Conservation (phyloP, 495 filamentous ascomycete genomes). For the Talaromyces proteolyticus region DNA sequence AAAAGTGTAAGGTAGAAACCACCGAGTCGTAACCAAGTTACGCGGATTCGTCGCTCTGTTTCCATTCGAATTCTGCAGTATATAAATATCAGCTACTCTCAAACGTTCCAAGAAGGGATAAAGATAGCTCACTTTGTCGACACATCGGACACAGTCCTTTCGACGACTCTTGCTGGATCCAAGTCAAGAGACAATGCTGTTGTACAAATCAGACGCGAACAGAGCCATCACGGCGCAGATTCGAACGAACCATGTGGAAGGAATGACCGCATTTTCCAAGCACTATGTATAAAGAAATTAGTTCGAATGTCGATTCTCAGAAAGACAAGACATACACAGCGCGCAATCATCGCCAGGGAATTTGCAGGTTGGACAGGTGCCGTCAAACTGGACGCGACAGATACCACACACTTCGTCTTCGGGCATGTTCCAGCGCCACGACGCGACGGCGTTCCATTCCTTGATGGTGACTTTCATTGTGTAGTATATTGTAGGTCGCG, state of each 20-base stretch:
- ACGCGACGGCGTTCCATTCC: slow-evolving; percentile 87
- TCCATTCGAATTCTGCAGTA: slow-evolving; percentile 64
- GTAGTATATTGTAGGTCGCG: background rate
- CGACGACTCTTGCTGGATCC: slow-evolving; percentile 90
- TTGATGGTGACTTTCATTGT: slow-evolving; percentile 91
- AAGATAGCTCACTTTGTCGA: slow-evolving; percentile 86
- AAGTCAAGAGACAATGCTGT: slow-evolving; percentile 92
- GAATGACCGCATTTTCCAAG: slow-evolving; percentile 94
- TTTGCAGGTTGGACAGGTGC: slow-evolving; percentile 96
- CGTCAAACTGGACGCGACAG: slow-evolving; percentile 96
- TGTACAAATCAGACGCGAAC: slow-evolving; percentile 6
- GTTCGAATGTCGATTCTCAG: background rate
- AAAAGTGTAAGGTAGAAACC: background rate
- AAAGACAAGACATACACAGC: slow-evolving; percentile 55
- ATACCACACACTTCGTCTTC: slow-evolving; percentile 98
- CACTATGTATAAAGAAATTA: slow-evolving; percentile 45
- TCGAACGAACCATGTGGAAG: slow-evolving; percentile 78
- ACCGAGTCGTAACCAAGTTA: background rate
- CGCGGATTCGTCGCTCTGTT: slow-evolving; percentile 30
- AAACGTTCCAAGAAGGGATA: no score
- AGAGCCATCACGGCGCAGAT: background rate
- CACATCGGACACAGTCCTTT: slow-evolving; percentile 98
- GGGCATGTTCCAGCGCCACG: slow-evolving; percentile 96
- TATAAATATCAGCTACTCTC: background rate
- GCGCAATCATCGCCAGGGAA: slow-evolving; percentile 95